Base-by-base conservation (phyloP, 139 green algal species). In the Trebouxia sp. region DNA sequence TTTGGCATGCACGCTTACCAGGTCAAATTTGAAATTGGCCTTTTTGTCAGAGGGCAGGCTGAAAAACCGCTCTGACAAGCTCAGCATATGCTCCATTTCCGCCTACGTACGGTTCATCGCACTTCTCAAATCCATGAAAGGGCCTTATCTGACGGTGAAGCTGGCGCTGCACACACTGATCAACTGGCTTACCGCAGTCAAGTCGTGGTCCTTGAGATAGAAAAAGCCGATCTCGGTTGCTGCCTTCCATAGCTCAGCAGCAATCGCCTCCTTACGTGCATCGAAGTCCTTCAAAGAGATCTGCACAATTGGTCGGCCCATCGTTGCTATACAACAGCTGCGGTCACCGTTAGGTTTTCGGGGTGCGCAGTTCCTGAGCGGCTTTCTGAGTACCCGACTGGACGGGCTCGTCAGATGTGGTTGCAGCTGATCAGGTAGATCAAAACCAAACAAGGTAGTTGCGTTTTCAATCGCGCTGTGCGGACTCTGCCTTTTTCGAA, bases 191-290 rank as follows among this genome's bases (percentile, higher is more conserved):
- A 75, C 65, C 65, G 28, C 69, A 6, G 37, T 39, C 14, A 78
- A 38, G 39, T 30, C 69, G 10, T 47, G 43, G 15, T 78, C 69
- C 69, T 51, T 56, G 14, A 78, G 41, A 20, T 78, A 78, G 39
- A 78, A 62, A 30, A 78, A 78, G 39, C 69, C 69, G 24, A 62
- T 53, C 39, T 78, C 69, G 4, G 69, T 78, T 30, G 69, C 69
- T 56, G 69, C 69, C 22, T 9, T 51, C 41, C 69, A 78, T 20
- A 78, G 69, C 38, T 78, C 69, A 3, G 38, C 12, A 5, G 69
- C 69, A 37, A 78, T 78, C 7, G 30, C 69, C 7, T 51, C 24
- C 58, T 78, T 78, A 11, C 39, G 37, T 17, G n/a, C 58, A 14
- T 55, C 39, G 24, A 78, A 78, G 14, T 78, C 41, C 41, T 55